phyloP scores from a whole-genome alignment of 2,329 filamentous ascomycete species.

The Ceratocystis albifundus region DNA sequence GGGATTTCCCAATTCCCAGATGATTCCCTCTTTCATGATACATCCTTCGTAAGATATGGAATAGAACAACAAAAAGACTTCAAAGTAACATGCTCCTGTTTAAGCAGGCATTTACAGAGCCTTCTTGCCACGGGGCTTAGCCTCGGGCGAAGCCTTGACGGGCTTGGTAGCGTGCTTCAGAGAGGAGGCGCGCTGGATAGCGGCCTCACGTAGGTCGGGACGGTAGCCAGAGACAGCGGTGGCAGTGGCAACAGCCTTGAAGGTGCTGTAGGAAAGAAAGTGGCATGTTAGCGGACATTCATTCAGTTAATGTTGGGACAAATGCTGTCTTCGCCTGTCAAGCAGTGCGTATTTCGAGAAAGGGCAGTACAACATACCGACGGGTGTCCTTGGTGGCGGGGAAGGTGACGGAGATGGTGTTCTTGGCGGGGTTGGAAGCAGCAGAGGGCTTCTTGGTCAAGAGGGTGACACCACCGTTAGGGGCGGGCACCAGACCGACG shows the following conservation, averaged over 20 bases:
- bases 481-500: constrained; percentile 61
- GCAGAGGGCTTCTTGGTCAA: constrained; percentile 72
- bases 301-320: neutral
- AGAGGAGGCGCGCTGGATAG: constrained; percentile 77
- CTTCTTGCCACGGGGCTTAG: constrained; percentile 69
- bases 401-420: constrained; percentile 55
- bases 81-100: constrained; percentile 14
- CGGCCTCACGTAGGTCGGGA: constrained; percentile 60
- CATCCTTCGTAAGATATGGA: constrained; percentile 16
- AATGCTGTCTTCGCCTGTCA: no score
- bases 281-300: constrained; percentile 12
- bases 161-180: constrained; percentile 68
- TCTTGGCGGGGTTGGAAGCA: constrained; percentile 60
- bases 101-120: constrained; percentile 33
- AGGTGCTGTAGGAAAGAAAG: constrained; percentile 50
- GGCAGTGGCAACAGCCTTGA: constrained; percentile 73
- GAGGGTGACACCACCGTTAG: constrained; percentile 70
- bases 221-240: constrained; percentile 81
- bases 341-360: neutral
- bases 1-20: constrained; percentile 12
- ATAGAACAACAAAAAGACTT: constrained; percentile 19
- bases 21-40: constrained; percentile 16
- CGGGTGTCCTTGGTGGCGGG: constrained; percentile 60
- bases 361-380: constrained; percentile 38
- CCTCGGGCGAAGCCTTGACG: constrained; percentile 61